A percentile compares a stretch with the other conserved stretches of the same genome.
Evolutionary conservation across 2,329 filamentous ascomycete genomes (phyloP).

Genomic region (Ophiocordyceps camponoti-rufipedis): DNA sequence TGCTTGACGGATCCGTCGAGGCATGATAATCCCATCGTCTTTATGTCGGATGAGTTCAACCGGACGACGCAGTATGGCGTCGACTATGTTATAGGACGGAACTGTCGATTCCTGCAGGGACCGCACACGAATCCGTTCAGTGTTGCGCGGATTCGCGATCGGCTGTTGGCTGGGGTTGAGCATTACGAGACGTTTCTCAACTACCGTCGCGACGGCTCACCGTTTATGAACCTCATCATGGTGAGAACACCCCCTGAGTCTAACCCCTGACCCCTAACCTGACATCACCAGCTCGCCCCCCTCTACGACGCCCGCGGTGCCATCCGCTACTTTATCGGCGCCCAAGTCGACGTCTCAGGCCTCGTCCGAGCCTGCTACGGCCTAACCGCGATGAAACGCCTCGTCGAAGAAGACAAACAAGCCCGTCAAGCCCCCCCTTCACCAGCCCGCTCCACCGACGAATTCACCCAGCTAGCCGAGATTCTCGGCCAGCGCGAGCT

Average conservation of each 20-base stretch:
- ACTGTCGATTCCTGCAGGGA: slow-evolving; percentile 64
- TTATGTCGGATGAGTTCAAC: slow-evolving; percentile 60
- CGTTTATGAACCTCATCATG: slow-evolving; percentile 63
- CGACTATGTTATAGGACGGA: slow-evolving; percentile 52
- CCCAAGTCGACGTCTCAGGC: slow-evolving; percentile 53
- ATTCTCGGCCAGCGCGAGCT: slow-evolving; percentile 52
- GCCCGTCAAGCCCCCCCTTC: slow-evolving; percentile 1
- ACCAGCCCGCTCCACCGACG: slow-evolving; percentile 27
- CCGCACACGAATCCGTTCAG: slow-evolving; percentile 49
- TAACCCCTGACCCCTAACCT: background rate
- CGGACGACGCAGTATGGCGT: slow-evolving; percentile 52
- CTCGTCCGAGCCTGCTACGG: slow-evolving; percentile 48
- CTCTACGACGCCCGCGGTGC: slow-evolving; percentile 48
- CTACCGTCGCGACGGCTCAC: slow-evolving; percentile 58
- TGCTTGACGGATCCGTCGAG: slow-evolving; percentile 57
- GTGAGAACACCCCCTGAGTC: slow-evolving; percentile 12
- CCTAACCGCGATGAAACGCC: slow-evolving; percentile 38
- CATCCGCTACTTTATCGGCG: slow-evolving; percentile 51
- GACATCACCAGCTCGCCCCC: slow-evolving; percentile 36
- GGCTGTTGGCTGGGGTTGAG: slow-evolving; percentile 44
- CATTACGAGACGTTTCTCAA: slow-evolving; percentile 60
- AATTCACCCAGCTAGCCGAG: slow-evolving; percentile 47
- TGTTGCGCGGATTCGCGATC: slow-evolving; percentile 41
- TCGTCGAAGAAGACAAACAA: slow-evolving; percentile 10
- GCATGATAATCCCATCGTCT: slow-evolving; percentile 56